phyloP scores from a whole-genome alignment of 1,284 basidiomycete genomes.

The Coniferiporia sulphurascens region DNA sequence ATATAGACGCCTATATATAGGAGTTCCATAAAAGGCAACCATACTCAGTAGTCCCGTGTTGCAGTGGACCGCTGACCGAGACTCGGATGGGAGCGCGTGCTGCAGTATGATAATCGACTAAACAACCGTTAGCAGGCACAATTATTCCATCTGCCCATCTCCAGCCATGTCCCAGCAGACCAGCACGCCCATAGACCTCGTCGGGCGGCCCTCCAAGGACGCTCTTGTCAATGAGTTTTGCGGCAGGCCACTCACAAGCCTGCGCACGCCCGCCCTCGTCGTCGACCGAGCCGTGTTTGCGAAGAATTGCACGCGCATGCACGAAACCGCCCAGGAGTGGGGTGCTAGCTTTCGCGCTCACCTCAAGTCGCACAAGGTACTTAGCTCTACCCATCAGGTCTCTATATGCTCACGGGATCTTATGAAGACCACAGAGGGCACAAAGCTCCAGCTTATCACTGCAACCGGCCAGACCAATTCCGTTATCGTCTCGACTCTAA shows the following conservation, averaged over 20 bases:
- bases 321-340: conserved; percentile 55
- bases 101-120: background rate
- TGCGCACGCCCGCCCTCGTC: conserved; percentile 76
- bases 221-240: conserved; percentile 54
- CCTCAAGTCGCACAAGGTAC: conserved; percentile 79
- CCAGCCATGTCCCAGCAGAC: conserved; percentile 27
- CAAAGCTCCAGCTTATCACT: conserved; percentile 61
- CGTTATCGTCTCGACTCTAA: conserved; percentile 73
- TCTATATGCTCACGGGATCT: conserved; percentile 9
- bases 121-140: too few species aligned
- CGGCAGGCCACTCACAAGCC: conserved; percentile 49
- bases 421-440: conserved; percentile 66
- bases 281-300: conserved; percentile 70
- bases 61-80: background rate
- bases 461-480: conserved; percentile 48
- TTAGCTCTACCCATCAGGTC: conserved; percentile 1
- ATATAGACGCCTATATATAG: background rate
- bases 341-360: conserved; percentile 75
- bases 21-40: conserved; percentile 1
- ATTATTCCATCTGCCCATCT: conserved; percentile 22
- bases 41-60: too few species aligned
- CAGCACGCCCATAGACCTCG: conserved; percentile 42
- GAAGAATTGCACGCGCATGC: conserved; percentile 71
- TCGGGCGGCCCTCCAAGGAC: conserved; percentile 45
- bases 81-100: background rate